Evolutionary conservation across 371 early-diverging fungal genomes (phyloP).

Genomic region (Chytridium lagenaria): DNA sequence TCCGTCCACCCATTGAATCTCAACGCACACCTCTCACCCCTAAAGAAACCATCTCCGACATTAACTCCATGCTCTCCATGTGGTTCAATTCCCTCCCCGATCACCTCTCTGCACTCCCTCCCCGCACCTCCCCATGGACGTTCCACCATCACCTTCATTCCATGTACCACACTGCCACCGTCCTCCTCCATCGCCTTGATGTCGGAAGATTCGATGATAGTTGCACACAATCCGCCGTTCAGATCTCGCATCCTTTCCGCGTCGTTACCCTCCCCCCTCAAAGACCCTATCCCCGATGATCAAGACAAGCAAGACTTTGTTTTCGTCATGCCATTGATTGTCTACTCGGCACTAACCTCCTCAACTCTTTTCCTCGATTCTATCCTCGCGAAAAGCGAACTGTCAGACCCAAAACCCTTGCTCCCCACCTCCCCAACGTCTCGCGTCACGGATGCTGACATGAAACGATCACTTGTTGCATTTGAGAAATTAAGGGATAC

Average conservation of each 20-base stretch:
- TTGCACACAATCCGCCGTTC: conserved; percentile 33
- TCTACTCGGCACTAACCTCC: conserved; percentile 46
- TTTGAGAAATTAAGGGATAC: conserved; percentile 45
- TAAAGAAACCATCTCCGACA: conserved; percentile 31
- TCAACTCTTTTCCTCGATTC: conserved; percentile 47
- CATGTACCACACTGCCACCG: conserved; percentile 45
- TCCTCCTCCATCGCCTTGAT: conserved; percentile 43
- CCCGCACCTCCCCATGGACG: conserved; percentile 32
- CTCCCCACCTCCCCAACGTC: conserved; percentile 19
- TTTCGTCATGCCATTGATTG: conserved; percentile 48
- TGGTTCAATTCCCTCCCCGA: conserved; percentile 38
- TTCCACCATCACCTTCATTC: conserved; percentile 47
- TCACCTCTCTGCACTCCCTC: conserved; percentile 30
- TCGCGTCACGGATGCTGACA: conserved; percentile 21
- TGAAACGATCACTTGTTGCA: conserved; percentile 34
- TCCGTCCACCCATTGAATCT: conserved; percentile 6
- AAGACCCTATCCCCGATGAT: not conserved
- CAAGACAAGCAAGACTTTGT: conserved; percentile 21
- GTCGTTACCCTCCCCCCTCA: conserved; percentile 26
- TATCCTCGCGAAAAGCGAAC: conserved; percentile 29
- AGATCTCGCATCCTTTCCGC: conserved; percentile 27
- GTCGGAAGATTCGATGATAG: conserved; percentile 36
- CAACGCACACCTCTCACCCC: not conserved
- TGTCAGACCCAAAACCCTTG: not conserved
- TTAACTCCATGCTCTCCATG: conserved; percentile 26